These are phyloP conservation scores for Myxozyma melibiosi DNA, from an alignment of 805 yeast species.

Conservation along the genomic window DNA sequence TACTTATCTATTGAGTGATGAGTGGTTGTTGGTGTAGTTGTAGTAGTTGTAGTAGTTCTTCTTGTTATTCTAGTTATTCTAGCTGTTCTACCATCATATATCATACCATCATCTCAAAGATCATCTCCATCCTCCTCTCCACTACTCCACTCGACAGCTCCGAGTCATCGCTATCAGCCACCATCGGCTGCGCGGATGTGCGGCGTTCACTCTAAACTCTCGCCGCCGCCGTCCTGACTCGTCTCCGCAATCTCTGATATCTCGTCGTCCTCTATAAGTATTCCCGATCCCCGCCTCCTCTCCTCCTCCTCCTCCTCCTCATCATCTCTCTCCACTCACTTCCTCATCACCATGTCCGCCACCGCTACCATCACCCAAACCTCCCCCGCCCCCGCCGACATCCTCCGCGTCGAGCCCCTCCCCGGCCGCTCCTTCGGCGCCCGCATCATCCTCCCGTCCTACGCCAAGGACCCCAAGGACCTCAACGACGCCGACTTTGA, in stretches of 20 bases:
- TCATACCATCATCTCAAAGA: not conserved
- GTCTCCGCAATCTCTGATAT: not conserved
- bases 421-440: constrained; percentile 68
- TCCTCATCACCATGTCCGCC: constrained; percentile 18
- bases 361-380: constrained; percentile 23
- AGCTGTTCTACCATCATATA: too few species aligned
- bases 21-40: too few species aligned
- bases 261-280: not conserved
- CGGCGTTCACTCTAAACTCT: not conserved
- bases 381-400: constrained; percentile 9
- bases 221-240: not conserved
- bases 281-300: not conserved
- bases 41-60: too few species aligned
- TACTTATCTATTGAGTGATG: too few species aligned
- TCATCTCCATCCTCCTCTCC: not conserved
- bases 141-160: too few species aligned
- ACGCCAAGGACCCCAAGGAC: constrained; percentile 72
- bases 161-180: not conserved
- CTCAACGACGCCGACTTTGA: constrained; percentile 68
- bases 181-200: not conserved
- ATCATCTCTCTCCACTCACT: not conserved
- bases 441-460: constrained; percentile 60
- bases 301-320: not conserved
- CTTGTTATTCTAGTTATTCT: too few species aligned
- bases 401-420: constrained; percentile 49